Conservation (phyloP, 2,329 filamentous ascomycete species). For the Neonectria magnoliae region DNA sequence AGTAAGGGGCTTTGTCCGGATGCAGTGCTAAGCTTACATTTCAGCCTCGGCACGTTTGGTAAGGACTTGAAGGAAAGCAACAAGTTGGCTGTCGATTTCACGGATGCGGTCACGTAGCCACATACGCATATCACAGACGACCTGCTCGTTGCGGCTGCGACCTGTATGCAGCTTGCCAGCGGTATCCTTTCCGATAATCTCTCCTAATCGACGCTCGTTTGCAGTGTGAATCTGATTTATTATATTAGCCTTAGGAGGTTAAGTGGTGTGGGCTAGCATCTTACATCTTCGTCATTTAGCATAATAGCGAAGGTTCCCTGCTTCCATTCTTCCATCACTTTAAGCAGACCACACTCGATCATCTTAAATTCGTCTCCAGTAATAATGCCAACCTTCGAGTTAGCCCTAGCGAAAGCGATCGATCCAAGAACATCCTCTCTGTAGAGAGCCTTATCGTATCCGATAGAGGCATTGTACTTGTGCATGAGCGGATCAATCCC, state of each 20-base stretch:
- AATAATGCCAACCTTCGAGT: slow-evolving; percentile 79
- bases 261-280: slow-evolving; percentile 46
- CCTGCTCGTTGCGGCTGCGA: slow-evolving; percentile 77
- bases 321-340: slow-evolving; percentile 65
- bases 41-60: slow-evolving; percentile 46
- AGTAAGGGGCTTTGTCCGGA: slow-evolving; percentile 32
- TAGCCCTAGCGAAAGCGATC: slow-evolving; percentile 84
- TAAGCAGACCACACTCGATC: slow-evolving; percentile 76
- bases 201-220: slow-evolving; percentile 66
- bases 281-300: slow-evolving; percentile 58
- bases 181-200: slow-evolving; percentile 76
- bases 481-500: slow-evolving; percentile 87
- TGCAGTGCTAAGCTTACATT: slow-evolving; percentile 37
- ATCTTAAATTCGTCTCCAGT: slow-evolving; percentile 75
- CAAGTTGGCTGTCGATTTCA: slow-evolving; percentile 39
- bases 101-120: slow-evolving; percentile 57
- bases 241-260: slow-evolving; percentile 2
- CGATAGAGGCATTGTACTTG: slow-evolving; percentile 83
- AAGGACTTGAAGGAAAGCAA: slow-evolving; percentile 39
- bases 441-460: slow-evolving; percentile 81
- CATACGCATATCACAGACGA: slow-evolving; percentile 77
- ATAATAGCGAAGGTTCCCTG: slow-evolving; percentile 60
- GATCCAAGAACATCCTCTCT: slow-evolving; percentile 82
- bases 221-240: slow-evolving; percentile 58
- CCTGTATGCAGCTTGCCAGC: slow-evolving; percentile 78